Base-by-base conservation (phyloP, 768 basidiomycete genomes). In the Collybia nuda region DNA sequence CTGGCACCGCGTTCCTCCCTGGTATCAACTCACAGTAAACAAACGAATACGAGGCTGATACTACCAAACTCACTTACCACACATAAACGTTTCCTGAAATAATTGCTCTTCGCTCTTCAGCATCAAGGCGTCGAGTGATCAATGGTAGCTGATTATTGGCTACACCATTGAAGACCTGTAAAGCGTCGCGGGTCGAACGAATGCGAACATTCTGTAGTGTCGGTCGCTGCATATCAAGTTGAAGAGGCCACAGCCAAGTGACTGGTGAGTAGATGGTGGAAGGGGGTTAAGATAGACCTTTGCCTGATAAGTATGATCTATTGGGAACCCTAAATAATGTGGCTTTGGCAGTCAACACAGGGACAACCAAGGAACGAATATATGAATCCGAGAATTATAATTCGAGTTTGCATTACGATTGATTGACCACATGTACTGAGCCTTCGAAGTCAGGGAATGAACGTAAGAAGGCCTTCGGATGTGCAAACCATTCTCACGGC, bases 1-100 rank as follows among this genome's bases (percentile, higher is more conserved):
- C 87, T 89, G 6, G 89, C 86, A 21, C 86, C 86, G 54, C 89
- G 85, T 58, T 93, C 90, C 63, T 93, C 90, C 90, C 75, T 77
- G 36, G 21, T 3, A 32, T 32, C 9, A 32, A 32, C 3, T 14
- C 9, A 32, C 32, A 32, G 32, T 3, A 5, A 42, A 38, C 22
- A 48, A 26, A 48, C 38, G 41, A 41, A 22, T 38, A n/a, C 9
- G 19, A 5, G 15, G 6, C 12, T 52, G 36, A 49, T 28, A 12
- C 39, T 9, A 14, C 47, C 28, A 7, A 12, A 47, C 38, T 17
- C 28, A 60, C 71, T 50, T 50, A 75, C 75, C 90, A 93, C 53
- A 92, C 87, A 58, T 90, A 92, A 19, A 91, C 87, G 57, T 88
- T 88, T 21, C 90, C 90, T 0, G 90, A 79, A 15, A 76, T 57